Evolutionary conservation across 176 grass and related monocot genomes (phyloP).

Genomic region (Eleusine indica): DNA sequence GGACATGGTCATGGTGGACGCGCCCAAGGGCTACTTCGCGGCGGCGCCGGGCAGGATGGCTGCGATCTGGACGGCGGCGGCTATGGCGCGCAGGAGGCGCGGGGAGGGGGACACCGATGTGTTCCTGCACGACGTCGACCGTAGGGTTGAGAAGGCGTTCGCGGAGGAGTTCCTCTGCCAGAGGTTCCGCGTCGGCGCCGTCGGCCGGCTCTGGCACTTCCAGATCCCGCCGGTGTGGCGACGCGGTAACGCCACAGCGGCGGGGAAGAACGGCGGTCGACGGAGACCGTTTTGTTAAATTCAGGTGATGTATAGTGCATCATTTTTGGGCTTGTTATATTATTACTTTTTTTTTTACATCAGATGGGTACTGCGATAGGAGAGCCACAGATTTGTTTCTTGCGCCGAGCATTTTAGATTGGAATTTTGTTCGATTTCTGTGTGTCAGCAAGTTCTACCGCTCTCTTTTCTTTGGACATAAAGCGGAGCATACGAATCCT

Average conservation of each 20-base stretch:
- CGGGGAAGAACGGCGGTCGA: background rate
- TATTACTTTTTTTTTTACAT: too few relatives aligned
- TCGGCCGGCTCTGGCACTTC: slow-evolving; percentile 74
- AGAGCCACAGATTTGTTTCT: too few relatives aligned
- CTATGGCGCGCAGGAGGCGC: slow-evolving; percentile 51
- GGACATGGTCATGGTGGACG: slow-evolving; percentile 85
- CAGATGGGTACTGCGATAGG: too few relatives aligned
- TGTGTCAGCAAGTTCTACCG: too few relatives aligned
- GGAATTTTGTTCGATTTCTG: too few relatives aligned
- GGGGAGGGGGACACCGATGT: slow-evolving; percentile 68
- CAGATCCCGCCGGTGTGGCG: slow-evolving; percentile 41
- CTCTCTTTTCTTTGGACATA: too few relatives aligned
- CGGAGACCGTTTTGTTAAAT: slow-evolving; percentile 25
- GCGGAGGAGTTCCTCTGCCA: slow-evolving; percentile 78
- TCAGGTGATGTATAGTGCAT: too few relatives aligned
- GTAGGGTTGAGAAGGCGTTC: slow-evolving; percentile 66
- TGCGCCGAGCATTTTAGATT: too few relatives aligned
- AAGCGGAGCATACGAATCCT: too few relatives aligned
- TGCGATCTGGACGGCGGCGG: slow-evolving; percentile 66
- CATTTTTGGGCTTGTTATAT: too few relatives aligned
- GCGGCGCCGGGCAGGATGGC: slow-evolving; percentile 81
- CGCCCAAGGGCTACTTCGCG: slow-evolving; percentile 68
- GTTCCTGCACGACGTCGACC: slow-evolving; percentile 80
- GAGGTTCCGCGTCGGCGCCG: slow-evolving; percentile 36
- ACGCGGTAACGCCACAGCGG: background rate